Evolutionary conservation across 495 filamentous ascomycete species (phyloP).

Genomic region (Penicillium steckii): DNA sequence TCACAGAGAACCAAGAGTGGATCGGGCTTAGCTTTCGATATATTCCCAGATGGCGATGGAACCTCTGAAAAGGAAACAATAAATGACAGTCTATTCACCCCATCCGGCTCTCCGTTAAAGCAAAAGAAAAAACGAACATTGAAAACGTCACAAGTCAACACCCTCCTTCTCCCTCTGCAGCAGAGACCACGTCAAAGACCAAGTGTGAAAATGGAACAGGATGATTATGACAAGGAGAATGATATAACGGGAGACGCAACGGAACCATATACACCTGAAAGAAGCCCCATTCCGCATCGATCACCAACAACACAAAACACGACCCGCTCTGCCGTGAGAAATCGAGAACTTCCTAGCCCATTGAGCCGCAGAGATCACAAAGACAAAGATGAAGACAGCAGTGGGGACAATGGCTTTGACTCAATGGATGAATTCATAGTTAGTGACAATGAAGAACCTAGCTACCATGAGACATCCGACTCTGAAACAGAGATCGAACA

Average conservation of each 20-base stretch:
- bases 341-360: conserved; percentile 7
- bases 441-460: conserved; percentile 45
- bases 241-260: conserved; percentile 30
- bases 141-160: conserved; percentile 37
- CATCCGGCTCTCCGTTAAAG: conserved; percentile 13
- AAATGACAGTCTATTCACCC: conserved; percentile 6
- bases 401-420: conserved; percentile 31
- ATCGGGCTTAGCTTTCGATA: conserved; percentile 26
- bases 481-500: conserved; percentile 33
- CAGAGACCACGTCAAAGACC: conserved; percentile 22
- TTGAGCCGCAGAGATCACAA: conserved; percentile 14
- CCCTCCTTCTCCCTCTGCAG: conserved; percentile 30
- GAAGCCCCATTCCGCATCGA: conserved; percentile 18
- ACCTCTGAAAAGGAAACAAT: conserved; percentile 7
- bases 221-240: conserved; percentile 47
- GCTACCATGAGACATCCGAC: conserved; percentile 37
- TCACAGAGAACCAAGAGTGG: conserved; percentile 13
- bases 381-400: conserved; percentile 19
- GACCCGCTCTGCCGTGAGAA: conserved; percentile 14
- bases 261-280: conserved; percentile 9
- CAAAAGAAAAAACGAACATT: conserved; percentile 23
- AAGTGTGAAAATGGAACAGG: conserved; percentile 27
- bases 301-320: conserved; percentile 21
- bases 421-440: conserved; percentile 48
- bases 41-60: conserved; percentile 32